A percentile compares a stretch with the other conserved stretches of the same genome.
Conservation (phyloP, 2,329 filamentous ascomycete genomes). For the Pseudogymnoascus verrucosus region DNA sequence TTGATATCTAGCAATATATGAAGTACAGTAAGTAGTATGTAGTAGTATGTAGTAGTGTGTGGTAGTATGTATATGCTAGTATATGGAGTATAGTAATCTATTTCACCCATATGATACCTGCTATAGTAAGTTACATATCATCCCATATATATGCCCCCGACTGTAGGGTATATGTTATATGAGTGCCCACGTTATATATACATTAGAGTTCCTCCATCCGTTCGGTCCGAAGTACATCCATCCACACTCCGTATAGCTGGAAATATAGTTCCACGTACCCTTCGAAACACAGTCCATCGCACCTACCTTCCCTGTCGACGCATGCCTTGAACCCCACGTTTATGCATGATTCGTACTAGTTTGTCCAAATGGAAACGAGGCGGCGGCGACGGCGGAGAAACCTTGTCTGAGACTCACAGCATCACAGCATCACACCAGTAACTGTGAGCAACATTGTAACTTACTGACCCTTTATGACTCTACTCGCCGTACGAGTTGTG, state of each 20-base stretch:
- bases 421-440: not conserved
- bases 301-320: not conserved
- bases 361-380: conserved; percentile 2
- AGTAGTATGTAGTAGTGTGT: not conserved
- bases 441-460: not conserved
- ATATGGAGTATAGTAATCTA: too few species aligned
- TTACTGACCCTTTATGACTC: not conserved
- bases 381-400: not conserved
- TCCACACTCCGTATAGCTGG: not conserved
- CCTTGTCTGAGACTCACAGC: not conserved
- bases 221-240: not conserved
- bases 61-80: too few species aligned
- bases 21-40: not conserved
- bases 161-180: not conserved
- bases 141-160: not conserved
- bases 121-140: not conserved
- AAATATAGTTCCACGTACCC: not conserved
- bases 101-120: not conserved
- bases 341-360: conserved; percentile 5
- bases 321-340: conserved; percentile 6
- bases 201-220: not conserved
- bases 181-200: not conserved
- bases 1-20: not conserved
- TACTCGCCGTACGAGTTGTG: not conserved
- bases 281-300: not conserved